phyloP scores from a whole-genome alignment of 2,329 filamentous ascomycete genomes.

The Alternaria panax region DNA sequence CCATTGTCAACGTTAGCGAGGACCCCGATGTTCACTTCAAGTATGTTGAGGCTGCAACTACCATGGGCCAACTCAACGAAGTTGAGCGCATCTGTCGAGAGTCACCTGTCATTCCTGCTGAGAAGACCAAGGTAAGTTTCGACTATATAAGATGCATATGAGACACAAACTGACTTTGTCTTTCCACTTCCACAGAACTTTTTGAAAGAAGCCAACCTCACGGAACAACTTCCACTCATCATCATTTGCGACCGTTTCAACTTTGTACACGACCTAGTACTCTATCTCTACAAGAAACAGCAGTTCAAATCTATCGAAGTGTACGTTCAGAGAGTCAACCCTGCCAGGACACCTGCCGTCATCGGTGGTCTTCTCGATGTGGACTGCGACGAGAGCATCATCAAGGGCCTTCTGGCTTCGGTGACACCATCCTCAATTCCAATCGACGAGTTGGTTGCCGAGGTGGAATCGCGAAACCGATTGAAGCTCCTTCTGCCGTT shows the following conservation, averaged over 20 bases:
- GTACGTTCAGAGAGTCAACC: conserved; percentile 97
- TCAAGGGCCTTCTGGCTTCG: conserved; percentile 87
- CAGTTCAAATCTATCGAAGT: conserved; percentile 99
- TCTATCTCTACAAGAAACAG: conserved; percentile 98
- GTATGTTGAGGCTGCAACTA: conserved; percentile 96
- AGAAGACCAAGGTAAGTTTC: conserved; percentile 76
- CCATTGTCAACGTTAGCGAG: conserved; percentile 95
- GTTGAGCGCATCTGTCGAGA: conserved; percentile 98
- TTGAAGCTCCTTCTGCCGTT: conserved; percentile 95
- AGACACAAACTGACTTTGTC: background rate
- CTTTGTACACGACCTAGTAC: conserved; percentile 94
- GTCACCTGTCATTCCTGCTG: conserved; percentile 74
- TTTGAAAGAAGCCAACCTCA: conserved; percentile 91
- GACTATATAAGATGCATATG: background rate
- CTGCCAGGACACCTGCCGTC: conserved; percentile 86
- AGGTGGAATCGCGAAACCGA: conserved; percentile 95
- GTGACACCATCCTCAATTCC: conserved; percentile 86
- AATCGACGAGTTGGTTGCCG: conserved; percentile 90
- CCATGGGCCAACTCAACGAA: conserved; percentile 91
- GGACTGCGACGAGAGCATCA: conserved; percentile 94
- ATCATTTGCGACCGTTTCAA: conserved; percentile 99
- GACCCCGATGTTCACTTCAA: conserved; percentile 98
- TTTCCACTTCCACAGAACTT: conserved; percentile 69
- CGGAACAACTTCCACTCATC: conserved; percentile 93
- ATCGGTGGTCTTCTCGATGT: conserved; percentile 94